These are phyloP conservation scores for Trichosporon coremiiforme DNA, from an alignment of 1,284 basidiomycete genomes.

Conservation along the genomic window DNA sequence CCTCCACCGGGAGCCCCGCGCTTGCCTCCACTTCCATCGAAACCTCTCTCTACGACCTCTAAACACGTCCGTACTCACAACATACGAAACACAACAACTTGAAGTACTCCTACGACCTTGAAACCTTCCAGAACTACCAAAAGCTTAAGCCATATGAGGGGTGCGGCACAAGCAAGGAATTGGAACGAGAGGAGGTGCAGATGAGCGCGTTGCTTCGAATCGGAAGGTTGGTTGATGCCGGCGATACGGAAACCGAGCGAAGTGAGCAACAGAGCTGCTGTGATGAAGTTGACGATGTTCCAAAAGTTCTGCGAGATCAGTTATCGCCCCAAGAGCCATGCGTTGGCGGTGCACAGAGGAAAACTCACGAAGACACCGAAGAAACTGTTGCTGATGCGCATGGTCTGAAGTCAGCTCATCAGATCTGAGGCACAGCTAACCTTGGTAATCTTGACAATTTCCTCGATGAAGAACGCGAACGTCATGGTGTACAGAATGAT, in stretches of 20 bases:
- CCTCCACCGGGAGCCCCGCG: too few relatives aligned
- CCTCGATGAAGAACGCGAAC: constrained; percentile 72
- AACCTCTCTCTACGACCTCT: too few relatives aligned
- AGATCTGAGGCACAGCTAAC: constrained; percentile 66
- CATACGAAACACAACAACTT: constrained; percentile 65
- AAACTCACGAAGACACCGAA: constrained; percentile 44
- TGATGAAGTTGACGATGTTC: constrained; percentile 71
- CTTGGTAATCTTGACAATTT: constrained; percentile 39
- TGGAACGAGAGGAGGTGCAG: constrained; percentile 77
- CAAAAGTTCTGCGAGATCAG: constrained; percentile 63
- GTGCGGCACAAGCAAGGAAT: constrained; percentile 79
- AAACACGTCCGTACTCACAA: constrained; percentile 61
- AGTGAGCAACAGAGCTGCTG: constrained; percentile 68
- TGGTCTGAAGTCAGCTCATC: constrained; percentile 41
- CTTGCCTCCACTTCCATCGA: too few relatives aligned
- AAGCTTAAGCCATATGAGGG: constrained; percentile 81
- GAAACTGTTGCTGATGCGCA: constrained; percentile 46
- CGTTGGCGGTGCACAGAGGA: too few relatives aligned
- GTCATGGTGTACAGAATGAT: constrained; percentile 73
- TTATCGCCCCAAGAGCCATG: too few relatives aligned
- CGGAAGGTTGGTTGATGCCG: constrained; percentile 62
- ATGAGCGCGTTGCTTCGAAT: constrained; percentile 49
- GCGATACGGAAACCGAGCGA: constrained; percentile 74
- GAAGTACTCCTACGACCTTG: constrained; percentile 61
- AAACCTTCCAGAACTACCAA: constrained; percentile 60